Evolutionary conservation across 2,329 filamentous ascomycete genomes (phyloP).

Genomic region (Colletotrichum sp.): DNA sequence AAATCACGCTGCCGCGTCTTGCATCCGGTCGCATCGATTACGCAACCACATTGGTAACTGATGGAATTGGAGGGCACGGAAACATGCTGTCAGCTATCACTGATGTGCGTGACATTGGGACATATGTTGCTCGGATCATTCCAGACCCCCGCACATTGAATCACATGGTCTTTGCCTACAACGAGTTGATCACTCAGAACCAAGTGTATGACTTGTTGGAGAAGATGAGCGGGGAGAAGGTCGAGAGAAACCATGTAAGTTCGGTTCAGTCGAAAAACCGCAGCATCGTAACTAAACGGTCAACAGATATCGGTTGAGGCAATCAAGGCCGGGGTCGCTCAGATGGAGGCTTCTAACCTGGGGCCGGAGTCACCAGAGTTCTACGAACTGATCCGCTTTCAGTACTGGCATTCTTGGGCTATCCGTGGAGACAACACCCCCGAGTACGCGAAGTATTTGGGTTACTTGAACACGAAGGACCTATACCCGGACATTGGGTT

Average conservation of each 20-base stretch:
- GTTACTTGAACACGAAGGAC: neutral
- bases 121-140: conserved; percentile 55
- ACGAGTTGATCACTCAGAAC: conserved; percentile 49
- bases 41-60: neutral
- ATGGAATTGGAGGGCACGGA: neutral
- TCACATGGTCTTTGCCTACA: conserved; percentile 52
- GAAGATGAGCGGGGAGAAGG: conserved; percentile 50
- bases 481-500: neutral
- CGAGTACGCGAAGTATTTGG: neutral
- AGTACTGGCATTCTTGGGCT: neutral
- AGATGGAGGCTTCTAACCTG: neutral
- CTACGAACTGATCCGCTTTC: neutral
- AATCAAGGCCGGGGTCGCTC: neutral
- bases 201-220: conserved; percentile 51
- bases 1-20: neutral
- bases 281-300: neutral
- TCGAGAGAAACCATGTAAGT: conserved; percentile 39
- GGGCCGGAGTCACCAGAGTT: neutral
- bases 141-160: conserved; percentile 56
- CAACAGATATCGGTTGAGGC: neutral
- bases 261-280: neutral
- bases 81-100: neutral
- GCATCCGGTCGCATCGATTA: neutral
- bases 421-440: neutral
- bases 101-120: conserved; percentile 44